phyloP scores from a whole-genome alignment of 2,329 filamentous ascomycete genomes.

The Calonectria henricotiae region DNA sequence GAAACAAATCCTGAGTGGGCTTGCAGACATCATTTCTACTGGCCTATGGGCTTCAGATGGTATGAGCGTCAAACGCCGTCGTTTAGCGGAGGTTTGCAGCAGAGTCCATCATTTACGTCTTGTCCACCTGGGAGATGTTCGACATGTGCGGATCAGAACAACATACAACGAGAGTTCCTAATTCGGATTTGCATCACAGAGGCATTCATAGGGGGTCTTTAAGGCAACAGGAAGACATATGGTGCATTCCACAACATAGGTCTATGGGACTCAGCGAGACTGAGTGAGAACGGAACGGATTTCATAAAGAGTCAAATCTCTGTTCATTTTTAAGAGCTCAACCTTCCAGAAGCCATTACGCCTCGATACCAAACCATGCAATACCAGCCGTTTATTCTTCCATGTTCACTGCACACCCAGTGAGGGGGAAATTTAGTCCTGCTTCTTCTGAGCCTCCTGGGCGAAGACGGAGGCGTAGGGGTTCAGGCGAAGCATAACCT shows the following conservation, averaged over 20 bases:
- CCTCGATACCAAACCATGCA: conserved; percentile 59
- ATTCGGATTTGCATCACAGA: conserved; percentile 3
- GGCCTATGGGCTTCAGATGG: background rate
- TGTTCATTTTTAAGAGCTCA: conserved; percentile 58
- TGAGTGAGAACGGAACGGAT: conserved; percentile 46
- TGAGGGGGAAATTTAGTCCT: conserved; percentile 57
- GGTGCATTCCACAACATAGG: conserved; percentile 32
- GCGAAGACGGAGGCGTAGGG: conserved; percentile 94
- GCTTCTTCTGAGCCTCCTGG: conserved; percentile 72
- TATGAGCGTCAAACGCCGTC: background rate
- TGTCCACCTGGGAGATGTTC: too few relatives aligned
- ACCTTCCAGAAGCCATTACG: conserved; percentile 59
- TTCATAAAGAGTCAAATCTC: conserved; percentile 56
- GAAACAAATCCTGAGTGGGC: background rate
- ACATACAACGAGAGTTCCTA: background rate
- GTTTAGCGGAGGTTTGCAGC: too few relatives aligned
- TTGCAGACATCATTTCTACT: background rate
- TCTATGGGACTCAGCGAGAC: conserved; percentile 20
- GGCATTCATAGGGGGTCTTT: background rate
- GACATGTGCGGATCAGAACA: background rate
- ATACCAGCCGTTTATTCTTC: conserved; percentile 51
- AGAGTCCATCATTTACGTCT: background rate
- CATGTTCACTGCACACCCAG: conserved; percentile 61
- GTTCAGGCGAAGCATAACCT: conserved; percentile 98
- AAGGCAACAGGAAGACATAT: conserved; percentile 23